Base-by-base conservation (phyloP, 345 rosid species). In the Pugionium dolabratum region DNA sequence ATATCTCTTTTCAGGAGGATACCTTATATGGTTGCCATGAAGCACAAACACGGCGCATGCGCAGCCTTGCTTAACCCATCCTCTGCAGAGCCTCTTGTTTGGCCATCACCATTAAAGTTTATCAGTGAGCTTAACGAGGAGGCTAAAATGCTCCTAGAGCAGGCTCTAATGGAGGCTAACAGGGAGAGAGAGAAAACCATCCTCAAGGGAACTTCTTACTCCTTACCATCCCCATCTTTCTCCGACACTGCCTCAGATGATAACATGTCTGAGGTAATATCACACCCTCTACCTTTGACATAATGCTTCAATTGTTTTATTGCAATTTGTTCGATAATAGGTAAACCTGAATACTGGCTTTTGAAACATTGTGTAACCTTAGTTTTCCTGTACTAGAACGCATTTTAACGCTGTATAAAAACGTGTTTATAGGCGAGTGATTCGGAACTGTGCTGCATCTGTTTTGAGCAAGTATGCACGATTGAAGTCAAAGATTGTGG, bases 391-490 rank as follows among this genome's bases (percentile, higher is more conserved):
- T 37, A 37, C 40, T 10, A 42, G 34, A 47, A 62, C 32, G 1
- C 26, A 1, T 9, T 18, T 69, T 74, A 60, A 76, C 33, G 7
- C 28, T 4, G 54, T 37, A 31, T 35, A 30, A 35, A 7, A 39
- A 59, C 39, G 9, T 44, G 57, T 69, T 40, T 79, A 78, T 83
- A 94, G 99, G 82, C 52, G 42, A 88, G 89, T 41, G 97, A 94
- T 63, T 55, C 82, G 0, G 97, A 94, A 60, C 58, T 90, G 43
- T 94, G 99, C 77, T 88, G 92, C 74, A 94, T 94, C 74, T 94
- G 99, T 79, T 94, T 94, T 62, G 99, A 94, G 80, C 97, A 90
- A 55, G n/a, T n/a, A n/a, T n/a, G n/a, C n/a, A n/a, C n/a, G n/a
- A n/a, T n/a, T n/a, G n/a, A n/a, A n/a, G n/a, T n/a, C n/a, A n/a